Percentiles rank a stretch among this genome's conserved stretches.
phyloP scores from a whole-genome alignment of 208 protist genomes.

The Acanthamoeba sp. region DNA sequence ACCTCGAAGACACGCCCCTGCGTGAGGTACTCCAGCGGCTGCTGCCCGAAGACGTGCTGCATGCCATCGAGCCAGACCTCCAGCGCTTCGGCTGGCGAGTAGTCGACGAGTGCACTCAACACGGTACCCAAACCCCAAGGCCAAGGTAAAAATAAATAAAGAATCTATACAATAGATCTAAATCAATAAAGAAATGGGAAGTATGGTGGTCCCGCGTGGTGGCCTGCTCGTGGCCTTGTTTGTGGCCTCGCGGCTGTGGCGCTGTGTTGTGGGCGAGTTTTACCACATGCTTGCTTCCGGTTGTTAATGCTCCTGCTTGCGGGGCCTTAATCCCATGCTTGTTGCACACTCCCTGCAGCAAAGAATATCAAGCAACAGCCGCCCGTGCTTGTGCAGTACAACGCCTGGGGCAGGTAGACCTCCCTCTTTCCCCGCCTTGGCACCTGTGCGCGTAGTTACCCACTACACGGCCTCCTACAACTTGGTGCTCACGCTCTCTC shows the following conservation, averaged over 20 bases:
- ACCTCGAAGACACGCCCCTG: conserved; percentile 58
- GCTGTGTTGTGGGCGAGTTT: not conserved
- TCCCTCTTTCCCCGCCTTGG: not conserved
- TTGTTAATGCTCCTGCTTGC: not conserved
- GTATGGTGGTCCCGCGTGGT: not conserved
- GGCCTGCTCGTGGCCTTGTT: too few relatives aligned
- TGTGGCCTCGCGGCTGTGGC: too few relatives aligned
- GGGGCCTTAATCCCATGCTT: not conserved
- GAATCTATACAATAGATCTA: not conserved
- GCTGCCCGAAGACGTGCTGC: not conserved
- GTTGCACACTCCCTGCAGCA: not conserved
- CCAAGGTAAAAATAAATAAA: not conserved
- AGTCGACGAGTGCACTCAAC: conserved; percentile 13
- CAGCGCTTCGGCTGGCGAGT: conserved; percentile 65
- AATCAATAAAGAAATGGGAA: not conserved
- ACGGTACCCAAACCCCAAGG: not conserved
- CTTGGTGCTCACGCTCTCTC: too few relatives aligned
- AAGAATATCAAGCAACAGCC: conserved; percentile 35
- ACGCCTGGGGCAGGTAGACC: conserved; percentile 65
- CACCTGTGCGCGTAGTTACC: too few relatives aligned
- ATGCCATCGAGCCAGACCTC: conserved; percentile 25
- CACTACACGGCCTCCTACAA: too few relatives aligned
- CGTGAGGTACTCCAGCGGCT: conserved; percentile 42
- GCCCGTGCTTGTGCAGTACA: conserved; percentile 47
- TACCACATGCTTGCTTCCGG: not conserved